Percentiles rank a stretch among this genome's conserved stretches.
Evolutionary conservation across 2,329 filamentous ascomycete genomes (phyloP).

Genomic region (Claviceps africana): DNA sequence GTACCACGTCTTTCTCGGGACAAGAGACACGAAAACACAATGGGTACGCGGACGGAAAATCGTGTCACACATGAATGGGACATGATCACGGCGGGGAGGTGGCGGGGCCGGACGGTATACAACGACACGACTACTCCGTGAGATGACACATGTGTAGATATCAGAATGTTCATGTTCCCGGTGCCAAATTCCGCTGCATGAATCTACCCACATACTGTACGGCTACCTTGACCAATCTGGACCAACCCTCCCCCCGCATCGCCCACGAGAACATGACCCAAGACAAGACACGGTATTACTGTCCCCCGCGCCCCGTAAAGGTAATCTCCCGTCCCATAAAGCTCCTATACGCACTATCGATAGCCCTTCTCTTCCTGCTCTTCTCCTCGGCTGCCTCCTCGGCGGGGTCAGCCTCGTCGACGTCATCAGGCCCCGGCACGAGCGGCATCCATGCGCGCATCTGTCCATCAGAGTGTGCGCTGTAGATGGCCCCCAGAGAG

Average conservation of each 20-base stretch:
- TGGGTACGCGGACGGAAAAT: too few relatives aligned
- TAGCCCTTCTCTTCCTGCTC: constrained; percentile 55
- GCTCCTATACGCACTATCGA: constrained; percentile 68
- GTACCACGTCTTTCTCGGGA: too few relatives aligned
- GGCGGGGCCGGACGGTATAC: too few relatives aligned
- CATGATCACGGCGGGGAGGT: too few relatives aligned
- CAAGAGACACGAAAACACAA: too few relatives aligned
- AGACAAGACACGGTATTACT: neutral
- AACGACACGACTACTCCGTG: too few relatives aligned
- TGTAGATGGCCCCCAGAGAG: constrained; percentile 50
- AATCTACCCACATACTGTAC: too few relatives aligned
- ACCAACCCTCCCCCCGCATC: neutral
- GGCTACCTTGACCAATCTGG: too few relatives aligned
- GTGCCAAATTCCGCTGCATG: too few relatives aligned
- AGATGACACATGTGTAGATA: too few relatives aligned
- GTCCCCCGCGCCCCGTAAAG: constrained; percentile 27
- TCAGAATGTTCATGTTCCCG: too few relatives aligned
- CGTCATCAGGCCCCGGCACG: constrained; percentile 34
- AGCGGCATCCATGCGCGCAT: constrained; percentile 66
- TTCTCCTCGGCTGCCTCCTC: constrained; percentile 31
- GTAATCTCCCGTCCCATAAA: constrained; percentile 60
- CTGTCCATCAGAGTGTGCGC: constrained; percentile 69
- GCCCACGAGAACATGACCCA: neutral
- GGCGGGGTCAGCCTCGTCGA: constrained; percentile 31
- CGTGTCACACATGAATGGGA: too few relatives aligned